Evolutionary conservation across 306 rosid species (phyloP), one percentile per base, ranked within the genome.

Genomic region (Ammopiptanthus mongolicus): DNA sequence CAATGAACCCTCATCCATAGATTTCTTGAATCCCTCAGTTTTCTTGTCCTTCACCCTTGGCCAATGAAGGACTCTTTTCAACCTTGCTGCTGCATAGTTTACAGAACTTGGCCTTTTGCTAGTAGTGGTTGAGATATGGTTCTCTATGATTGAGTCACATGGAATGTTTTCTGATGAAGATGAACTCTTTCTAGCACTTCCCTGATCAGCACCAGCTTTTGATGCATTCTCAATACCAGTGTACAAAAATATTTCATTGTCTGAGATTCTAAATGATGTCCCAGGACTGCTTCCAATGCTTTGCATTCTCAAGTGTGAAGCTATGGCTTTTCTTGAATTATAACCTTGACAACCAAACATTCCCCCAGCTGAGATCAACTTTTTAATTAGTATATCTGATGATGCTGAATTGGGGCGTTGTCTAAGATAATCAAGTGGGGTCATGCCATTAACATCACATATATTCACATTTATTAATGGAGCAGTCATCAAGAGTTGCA

Each of bases 291-390:
- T 81, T 36, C 96, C 93, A 18, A 81, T 70, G 36, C 90, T 91
- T 76, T 91, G 97, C 92, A 82, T 81, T 73, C 89, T 95, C 73
- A 95, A 69, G 53, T 89, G 96, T 0, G 93, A 87, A 73, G 97
- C 99, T 14, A 95, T 88, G 58, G 91, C 93, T 82, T 81, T 95
- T 71, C 98, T 88, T n/a, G 93, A 89, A 39, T 74, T 81, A 67
- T 86, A 82, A 29, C 88, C 92, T 76, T 84, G 84, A 75, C 85
- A 80, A 65, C 96, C 90, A 80, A 92, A 92, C 65, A 92, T 88
- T 52, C 93, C 99, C 6, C 99, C 99, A 1, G 97, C 99, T 10
- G 97, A 95, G 65, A 91, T 81, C 74, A 95, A 63, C 75, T 86
- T 96, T 8, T 91, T 86, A 1, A 92, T 95, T 3, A 95, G 87